Percentiles rank a stretch among this genome's conserved stretches.
Evolutionary conservation across 2,329 filamentous ascomycete species (phyloP).

Genomic region (Neonectria coccinea): DNA sequence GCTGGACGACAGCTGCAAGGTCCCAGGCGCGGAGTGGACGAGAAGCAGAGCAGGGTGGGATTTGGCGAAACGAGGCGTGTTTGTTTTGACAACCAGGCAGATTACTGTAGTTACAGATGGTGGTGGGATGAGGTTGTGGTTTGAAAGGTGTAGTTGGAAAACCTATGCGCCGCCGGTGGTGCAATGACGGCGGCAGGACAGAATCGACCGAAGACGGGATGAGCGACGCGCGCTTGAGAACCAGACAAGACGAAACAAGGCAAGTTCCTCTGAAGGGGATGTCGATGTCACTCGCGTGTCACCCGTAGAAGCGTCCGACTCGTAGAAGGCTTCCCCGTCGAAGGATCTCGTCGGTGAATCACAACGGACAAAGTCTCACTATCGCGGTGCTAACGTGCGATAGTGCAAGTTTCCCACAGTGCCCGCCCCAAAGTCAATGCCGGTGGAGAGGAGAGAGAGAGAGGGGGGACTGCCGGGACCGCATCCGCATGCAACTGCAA

Average conservation of each 20-base stretch:
- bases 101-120: too few relatives aligned
- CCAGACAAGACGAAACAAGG: slow-evolving; percentile 6
- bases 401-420: background rate
- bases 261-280: slow-evolving; percentile 2
- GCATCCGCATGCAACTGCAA: slow-evolving; percentile 19
- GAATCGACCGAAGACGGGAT: background rate
- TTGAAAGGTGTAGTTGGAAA: background rate
- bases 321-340: background rate
- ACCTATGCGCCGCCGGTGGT: background rate
- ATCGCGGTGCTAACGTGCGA: slow-evolving; percentile 2
- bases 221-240: background rate
- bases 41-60: background rate
- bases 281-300: slow-evolving; percentile 1
- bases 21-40: slow-evolving; percentile 5
- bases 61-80: background rate
- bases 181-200: background rate
- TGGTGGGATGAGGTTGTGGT: too few relatives aligned
- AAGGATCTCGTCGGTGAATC: slow-evolving; percentile 8
- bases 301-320: background rate
- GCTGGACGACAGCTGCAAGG: slow-evolving; percentile 20
- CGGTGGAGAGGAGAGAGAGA: background rate
- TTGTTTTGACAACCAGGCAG: background rate
- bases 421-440: background rate
- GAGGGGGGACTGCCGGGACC: slow-evolving; percentile 12
- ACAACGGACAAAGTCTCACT: slow-evolving; percentile 2